Conservation (phyloP, 208 protist species). For the Leishmania amazonensis region DNA sequence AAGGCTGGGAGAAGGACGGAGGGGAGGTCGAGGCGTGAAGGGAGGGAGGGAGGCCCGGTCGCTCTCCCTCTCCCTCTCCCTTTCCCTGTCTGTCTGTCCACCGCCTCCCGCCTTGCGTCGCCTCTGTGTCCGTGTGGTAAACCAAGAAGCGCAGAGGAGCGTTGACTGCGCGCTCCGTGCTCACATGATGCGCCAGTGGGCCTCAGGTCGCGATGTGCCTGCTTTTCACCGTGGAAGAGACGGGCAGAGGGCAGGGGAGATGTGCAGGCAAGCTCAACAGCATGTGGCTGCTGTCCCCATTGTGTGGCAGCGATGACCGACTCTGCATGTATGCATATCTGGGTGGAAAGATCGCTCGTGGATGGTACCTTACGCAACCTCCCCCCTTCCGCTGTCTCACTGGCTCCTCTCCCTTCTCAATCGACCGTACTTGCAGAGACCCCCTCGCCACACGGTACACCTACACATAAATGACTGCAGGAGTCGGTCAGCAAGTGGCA, state of each 20-base stretch:
- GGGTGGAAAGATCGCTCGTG: not conserved
- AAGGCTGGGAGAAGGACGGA: not conserved
- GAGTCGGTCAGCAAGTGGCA: not conserved
- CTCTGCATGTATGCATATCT: not conserved
- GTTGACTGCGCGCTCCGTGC: not conserved
- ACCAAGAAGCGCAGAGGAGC: not conserved
- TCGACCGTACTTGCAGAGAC: not conserved
- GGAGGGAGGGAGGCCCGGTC: not conserved
- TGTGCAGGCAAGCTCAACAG: not conserved
- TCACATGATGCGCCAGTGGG: not conserved
- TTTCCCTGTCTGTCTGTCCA: not conserved
- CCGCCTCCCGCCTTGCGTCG: not conserved
- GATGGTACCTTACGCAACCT: not conserved
- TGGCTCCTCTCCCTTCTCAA: not conserved
- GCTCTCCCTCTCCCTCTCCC: not conserved
- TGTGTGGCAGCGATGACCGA: not conserved
- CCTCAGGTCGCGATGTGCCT: not conserved
- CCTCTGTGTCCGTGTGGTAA: not conserved
- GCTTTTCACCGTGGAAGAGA: not conserved
- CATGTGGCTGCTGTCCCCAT: not conserved
- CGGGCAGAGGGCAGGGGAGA: not conserved
- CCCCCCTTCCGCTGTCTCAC: not conserved
- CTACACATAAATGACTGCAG: not conserved
- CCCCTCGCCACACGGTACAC: not conserved
- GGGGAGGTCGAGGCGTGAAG: not conserved